phyloP scores from a whole-genome alignment of 768 basidiomycete species.

The Boletus tylopilopsis region DNA sequence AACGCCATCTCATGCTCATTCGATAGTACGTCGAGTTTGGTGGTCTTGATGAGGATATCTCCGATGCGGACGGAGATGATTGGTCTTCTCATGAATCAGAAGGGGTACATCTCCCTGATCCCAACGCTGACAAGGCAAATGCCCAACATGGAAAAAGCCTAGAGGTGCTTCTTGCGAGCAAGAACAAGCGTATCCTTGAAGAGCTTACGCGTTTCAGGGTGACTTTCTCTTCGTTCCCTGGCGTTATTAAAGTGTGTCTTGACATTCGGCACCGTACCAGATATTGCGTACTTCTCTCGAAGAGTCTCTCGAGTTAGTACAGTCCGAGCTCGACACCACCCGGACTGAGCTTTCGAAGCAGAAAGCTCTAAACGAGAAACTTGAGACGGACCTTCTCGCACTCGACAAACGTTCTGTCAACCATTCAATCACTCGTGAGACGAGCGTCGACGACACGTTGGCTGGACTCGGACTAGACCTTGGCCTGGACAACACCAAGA shows the following conservation, averaged over 20 bases:
- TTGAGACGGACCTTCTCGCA: constrained; percentile 87
- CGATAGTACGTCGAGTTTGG: constrained; percentile 92
- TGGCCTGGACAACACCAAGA: constrained; percentile 9
- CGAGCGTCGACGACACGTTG: constrained; percentile 50
- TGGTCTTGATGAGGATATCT: constrained; percentile 62
- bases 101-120: constrained; percentile 74
- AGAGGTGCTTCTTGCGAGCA: constrained; percentile 85
- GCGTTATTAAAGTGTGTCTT: neutral
- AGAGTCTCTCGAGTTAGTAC: constrained; percentile 53
- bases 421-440: constrained; percentile 22
- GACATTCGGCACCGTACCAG: constrained; percentile 33
- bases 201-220: constrained; percentile 91
- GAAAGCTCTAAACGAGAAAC: constrained; percentile 75
- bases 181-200: constrained; percentile 90
- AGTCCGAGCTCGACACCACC: constrained; percentile 55
- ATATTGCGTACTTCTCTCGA: constrained; percentile 84
- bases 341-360: constrained; percentile 74
- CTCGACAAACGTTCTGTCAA: constrained; percentile 51
- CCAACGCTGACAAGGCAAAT: constrained; percentile 83
- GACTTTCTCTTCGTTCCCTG: constrained; percentile 10
- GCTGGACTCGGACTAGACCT: constrained; percentile 69
- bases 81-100: constrained; percentile 39
- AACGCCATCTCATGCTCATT: neutral
- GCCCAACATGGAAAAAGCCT: constrained; percentile 75
- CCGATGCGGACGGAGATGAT: constrained; percentile 57